Percentiles rank a stretch among this genome's conserved stretches.
phyloP scores from a whole-genome alignment of 2,329 filamentous ascomycete genomes.

The Fusarium stilboides region DNA sequence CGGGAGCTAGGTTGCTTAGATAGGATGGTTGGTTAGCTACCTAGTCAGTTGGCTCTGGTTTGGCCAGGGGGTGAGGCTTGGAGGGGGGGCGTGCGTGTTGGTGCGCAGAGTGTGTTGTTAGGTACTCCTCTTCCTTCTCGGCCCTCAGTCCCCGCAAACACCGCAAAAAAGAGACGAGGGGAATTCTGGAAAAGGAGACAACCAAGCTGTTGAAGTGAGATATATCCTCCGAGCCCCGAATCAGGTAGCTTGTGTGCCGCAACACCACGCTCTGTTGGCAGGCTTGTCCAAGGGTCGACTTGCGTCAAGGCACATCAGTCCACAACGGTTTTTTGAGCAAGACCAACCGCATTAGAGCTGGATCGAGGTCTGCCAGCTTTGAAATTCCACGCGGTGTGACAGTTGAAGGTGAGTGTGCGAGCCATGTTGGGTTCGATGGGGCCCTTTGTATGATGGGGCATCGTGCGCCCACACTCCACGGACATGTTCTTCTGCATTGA shows the following conservation, averaged over 20 bases:
- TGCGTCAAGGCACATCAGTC: constrained; percentile 52
- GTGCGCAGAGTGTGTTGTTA: constrained; percentile 46
- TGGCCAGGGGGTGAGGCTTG: constrained; percentile 45
- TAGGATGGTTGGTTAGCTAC: constrained; percentile 48
- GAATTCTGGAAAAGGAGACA: constrained; percentile 38
- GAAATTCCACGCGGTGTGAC: constrained; percentile 38
- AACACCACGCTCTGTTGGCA: constrained; percentile 46
- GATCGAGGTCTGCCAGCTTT: constrained; percentile 35
- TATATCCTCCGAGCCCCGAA: constrained; percentile 48
- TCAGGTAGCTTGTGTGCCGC: constrained; percentile 48
- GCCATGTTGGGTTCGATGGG: constrained; percentile 42
- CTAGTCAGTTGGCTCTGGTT: constrained; percentile 43
- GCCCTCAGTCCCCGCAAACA: constrained; percentile 48
- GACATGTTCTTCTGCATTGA: constrained; percentile 46
- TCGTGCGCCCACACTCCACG: constrained; percentile 44
- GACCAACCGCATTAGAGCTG: constrained; percentile 44
- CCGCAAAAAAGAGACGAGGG: constrained; percentile 41
- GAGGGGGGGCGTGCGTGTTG: constrained; percentile 47
- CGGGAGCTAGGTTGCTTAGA: constrained; percentile 46
- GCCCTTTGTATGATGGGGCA: constrained; percentile 45
- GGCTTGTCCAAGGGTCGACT: constrained; percentile 38
- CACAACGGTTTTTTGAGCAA: constrained; percentile 43
- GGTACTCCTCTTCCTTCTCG: constrained; percentile 41
- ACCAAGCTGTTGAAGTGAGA: constrained; percentile 43
- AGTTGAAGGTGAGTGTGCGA: constrained; percentile 32